These are phyloP conservation scores for Xylaria scruposa DNA, from an alignment of 495 filamentous ascomycete species.

Conservation along the genomic window DNA sequence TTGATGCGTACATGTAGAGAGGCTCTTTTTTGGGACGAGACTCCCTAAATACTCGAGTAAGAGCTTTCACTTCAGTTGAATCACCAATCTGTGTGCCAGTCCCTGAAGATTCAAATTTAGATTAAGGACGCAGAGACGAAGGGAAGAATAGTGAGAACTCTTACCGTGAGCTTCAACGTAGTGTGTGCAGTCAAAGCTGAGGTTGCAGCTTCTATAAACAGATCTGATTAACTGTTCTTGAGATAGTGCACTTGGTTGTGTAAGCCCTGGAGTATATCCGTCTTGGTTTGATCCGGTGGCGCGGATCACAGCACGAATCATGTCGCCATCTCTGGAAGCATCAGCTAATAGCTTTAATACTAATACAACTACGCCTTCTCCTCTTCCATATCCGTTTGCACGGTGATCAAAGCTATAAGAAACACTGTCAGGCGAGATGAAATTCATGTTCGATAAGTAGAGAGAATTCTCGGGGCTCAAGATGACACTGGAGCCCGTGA, in stretches of 20 bases:
- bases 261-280: slow-evolving; percentile 58
- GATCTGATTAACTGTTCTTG: slow-evolving; percentile 58
- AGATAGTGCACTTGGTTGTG: slow-evolving; percentile 53
- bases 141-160: not conserved
- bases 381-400: slow-evolving; percentile 68
- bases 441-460: slow-evolving; percentile 37
- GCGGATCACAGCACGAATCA: slow-evolving; percentile 65
- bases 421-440: slow-evolving; percentile 45
- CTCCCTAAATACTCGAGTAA: not conserved
- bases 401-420: slow-evolving; percentile 63
- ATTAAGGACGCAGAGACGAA: no score
- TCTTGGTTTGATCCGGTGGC: slow-evolving; percentile 58
- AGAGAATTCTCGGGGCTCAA: slow-evolving; percentile 44
- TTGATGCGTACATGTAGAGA: not conserved
- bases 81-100: not conserved
- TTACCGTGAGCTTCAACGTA: slow-evolving; percentile 52
- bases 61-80: not conserved
- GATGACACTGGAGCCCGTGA: no score
- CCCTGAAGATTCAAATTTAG: not conserved
- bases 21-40: not conserved
- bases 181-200: slow-evolving; percentile 37
- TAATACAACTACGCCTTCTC: slow-evolving; percentile 61
- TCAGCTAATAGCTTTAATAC: slow-evolving; percentile 60
- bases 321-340: slow-evolving; percentile 55
- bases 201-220: slow-evolving; percentile 48